phyloP scores from a whole-genome alignment of 345 rosid species.

The Arabidopsis thaliana region TAIR10.1 NC_003075.7:9022001-9022500 shows the following conservation, averaged over 20 bases:
- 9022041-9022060: not conserved
- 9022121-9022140: conserved; percentile 62
- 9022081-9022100: conserved; percentile 84
- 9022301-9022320: conserved; percentile 87
- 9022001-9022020: not conserved
- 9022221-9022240: conserved; percentile 95
- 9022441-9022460: conserved; percentile 50
- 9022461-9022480: conserved; percentile 32
- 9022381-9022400: conserved; percentile 94
- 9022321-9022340: conserved; percentile 94
- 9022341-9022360: conserved; percentile 93
- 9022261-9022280: conserved; percentile 89
- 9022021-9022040: conserved; percentile 4
- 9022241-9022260: conserved; percentile 90
- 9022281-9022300: conserved; percentile 88
- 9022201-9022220: conserved; percentile 85
- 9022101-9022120: conserved; percentile 69
- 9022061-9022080: conserved; percentile 69
- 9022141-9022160: conserved; percentile 57
- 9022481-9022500: conserved; percentile 40
- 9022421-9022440: conserved; percentile 59
- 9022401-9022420: conserved; percentile 77
- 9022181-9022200: conserved; percentile 86
- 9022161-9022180: conserved; percentile 57
- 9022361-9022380: conserved; percentile 90